These are phyloP conservation scores for Lipomyces orientalis DNA, from an alignment of 805 yeast genomes.

Conservation along the genomic window DNA sequence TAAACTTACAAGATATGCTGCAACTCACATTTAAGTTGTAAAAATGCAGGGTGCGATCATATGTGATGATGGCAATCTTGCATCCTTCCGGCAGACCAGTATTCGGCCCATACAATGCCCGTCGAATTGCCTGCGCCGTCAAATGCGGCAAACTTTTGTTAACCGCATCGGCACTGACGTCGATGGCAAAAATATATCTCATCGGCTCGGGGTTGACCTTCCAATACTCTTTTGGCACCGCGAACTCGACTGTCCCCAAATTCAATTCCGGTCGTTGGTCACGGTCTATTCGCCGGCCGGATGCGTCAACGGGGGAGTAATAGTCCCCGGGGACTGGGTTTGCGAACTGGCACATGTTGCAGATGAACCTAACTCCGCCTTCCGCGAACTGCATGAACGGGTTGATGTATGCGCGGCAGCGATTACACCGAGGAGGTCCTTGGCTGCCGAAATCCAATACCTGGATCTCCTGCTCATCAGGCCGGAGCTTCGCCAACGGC, in stretches of 20 bases:
- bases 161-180: constrained; percentile 64
- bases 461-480: constrained; percentile 63
- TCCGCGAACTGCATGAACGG: constrained; percentile 74
- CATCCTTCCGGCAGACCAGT: constrained; percentile 51
- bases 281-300: constrained; percentile 68
- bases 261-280: constrained; percentile 73
- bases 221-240: constrained; percentile 77
- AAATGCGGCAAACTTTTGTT: constrained; percentile 66
- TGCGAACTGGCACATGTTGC: constrained; percentile 86
- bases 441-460: constrained; percentile 62
- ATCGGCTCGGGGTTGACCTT: constrained; percentile 55
- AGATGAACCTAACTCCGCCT: constrained; percentile 66
- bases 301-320: constrained; percentile 62
- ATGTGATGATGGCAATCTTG: constrained; percentile 74
- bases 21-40: constrained; percentile 63
- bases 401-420: constrained; percentile 90
- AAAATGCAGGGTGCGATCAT: constrained; percentile 72
- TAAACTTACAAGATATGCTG: background rate
- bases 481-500: constrained; percentile 75
- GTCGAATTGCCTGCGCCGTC: constrained; percentile 71
- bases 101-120: constrained; percentile 54
- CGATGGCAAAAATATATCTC: constrained; percentile 76
- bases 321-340: constrained; percentile 73
- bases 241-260: constrained; percentile 82
- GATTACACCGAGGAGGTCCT: constrained; percentile 86